Base-by-base conservation (phyloP, 2,329 filamentous ascomycete genomes). In the Erysiphe pulchra region DNA sequence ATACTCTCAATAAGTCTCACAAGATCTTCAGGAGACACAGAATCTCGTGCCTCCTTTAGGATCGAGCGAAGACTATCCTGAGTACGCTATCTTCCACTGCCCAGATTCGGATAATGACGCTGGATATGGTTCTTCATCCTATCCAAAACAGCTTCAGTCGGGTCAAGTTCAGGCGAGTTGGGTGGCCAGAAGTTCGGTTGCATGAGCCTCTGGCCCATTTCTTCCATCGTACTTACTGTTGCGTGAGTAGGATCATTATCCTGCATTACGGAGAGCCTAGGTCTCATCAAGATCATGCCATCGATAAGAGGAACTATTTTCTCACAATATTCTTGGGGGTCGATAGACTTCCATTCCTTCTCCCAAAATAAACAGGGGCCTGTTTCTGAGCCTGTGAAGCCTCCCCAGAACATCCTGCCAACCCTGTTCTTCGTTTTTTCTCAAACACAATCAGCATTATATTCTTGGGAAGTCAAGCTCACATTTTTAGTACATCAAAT, bases 101-200 rank as follows among this genome's bases (percentile, higher is more conserved):
- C n/a, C n/a, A n/a, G n/a, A n/a, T n/a, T n/a, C n/a, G n/a, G n/a
- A n/a, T n/a, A n/a, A n/a, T n/a, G n/a, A n/a, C n/a, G n/a, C n/a
- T n/a, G n/a, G n/a, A n/a, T n/a, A n/a, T n/a, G n/a, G n/a, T n/a
- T n/a, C n/a, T n/a, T n/a, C n/a, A n/a, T n/a, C 12, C 33, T 12
- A 47, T 53, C 31, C 50, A 40, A 52, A 18, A 53, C 31, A 33
- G 45, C 51, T 38, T 51, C 42, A 30, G 51, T 53, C 31, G 45
- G 45, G 41, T 47, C 50, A 11, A 50, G 44, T 46, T 51, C 52
- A 33, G 48, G 49, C 8, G 47, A 50, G 13, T 45, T 13, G 2
- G 46, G 12, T 36, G 49, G 48, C 50, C 38, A 52, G 1, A 40
- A 31, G 7, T 51, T 52, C 13, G 39, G 39, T 24, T 20, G 20